Evolutionary conservation across 306 rosid species (phyloP).

Genomic region (Medicago arabica): DNA sequence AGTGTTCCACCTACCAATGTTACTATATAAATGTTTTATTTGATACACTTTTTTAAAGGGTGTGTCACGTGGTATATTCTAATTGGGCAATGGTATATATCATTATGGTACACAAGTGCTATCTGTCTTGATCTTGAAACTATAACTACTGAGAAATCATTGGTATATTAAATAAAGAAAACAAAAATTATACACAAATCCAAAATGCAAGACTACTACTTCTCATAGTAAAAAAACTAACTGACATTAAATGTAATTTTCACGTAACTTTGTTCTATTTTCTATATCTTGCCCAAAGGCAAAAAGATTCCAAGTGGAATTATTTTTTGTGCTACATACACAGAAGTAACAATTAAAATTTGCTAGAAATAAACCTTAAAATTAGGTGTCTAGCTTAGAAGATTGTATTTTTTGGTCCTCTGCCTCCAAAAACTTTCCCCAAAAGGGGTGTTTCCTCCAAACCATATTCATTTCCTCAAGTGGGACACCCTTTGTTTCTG

Average conservation of each 20-base stretch:
- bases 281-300: neutral
- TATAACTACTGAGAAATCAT: slow-evolving; percentile 2
- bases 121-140: neutral
- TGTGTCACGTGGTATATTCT: too few species aligned
- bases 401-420: slow-evolving; percentile 1
- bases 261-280: slow-evolving; percentile 1
- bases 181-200: neutral
- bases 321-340: neutral
- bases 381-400: neutral
- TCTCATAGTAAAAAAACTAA: neutral
- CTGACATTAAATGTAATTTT: neutral
- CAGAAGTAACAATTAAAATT: slow-evolving; percentile 5
- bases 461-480: slow-evolving; percentile 69
- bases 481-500: slow-evolving; percentile 77
- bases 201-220: neutral
- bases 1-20: too few species aligned
- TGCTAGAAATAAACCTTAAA: neutral
- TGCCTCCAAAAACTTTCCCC: slow-evolving; percentile 55
- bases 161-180: neutral
- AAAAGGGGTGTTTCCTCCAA: slow-evolving; percentile 67
- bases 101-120: too few species aligned
- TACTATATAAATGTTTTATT: too few species aligned
- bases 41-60: too few species aligned
- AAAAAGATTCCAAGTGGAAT: neutral
- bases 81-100: too few species aligned